A percentile compares a stretch with the other conserved stretches of the same genome.
Conservation (phyloP, 768 basidiomycete species). For the Polyporus arcularius region DNA sequence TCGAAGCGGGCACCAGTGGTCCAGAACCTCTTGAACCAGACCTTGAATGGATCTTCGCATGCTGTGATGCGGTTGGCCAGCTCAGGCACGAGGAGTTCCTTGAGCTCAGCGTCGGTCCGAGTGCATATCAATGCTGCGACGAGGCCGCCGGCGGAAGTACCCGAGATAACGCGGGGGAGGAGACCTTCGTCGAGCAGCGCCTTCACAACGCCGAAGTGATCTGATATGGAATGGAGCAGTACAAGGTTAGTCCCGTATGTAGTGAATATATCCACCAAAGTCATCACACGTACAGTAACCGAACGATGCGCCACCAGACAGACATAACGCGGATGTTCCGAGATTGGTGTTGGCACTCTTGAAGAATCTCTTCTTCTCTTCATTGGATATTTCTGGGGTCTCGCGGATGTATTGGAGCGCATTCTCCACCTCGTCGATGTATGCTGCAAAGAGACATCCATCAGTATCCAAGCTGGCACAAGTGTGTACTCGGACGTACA, state of each 20-base stretch:
- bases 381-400: slow-evolving; percentile 68
- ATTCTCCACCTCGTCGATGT: slow-evolving; percentile 74
- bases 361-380: slow-evolving; percentile 94
- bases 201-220: slow-evolving; percentile 89
- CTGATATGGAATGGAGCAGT: slow-evolving; percentile 35
- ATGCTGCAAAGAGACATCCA: slow-evolving; percentile 50
- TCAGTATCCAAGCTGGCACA: not conserved
- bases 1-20: slow-evolving; percentile 95
- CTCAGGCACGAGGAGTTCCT: slow-evolving; percentile 72
- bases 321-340: slow-evolving; percentile 87
- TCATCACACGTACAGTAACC: slow-evolving; percentile 74
- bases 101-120: slow-evolving; percentile 85
- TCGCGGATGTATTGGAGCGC: slow-evolving; percentile 78
- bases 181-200: slow-evolving; percentile 87
- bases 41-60: slow-evolving; percentile 71
- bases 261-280: not conserved
- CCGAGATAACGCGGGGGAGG: slow-evolving; percentile 90
- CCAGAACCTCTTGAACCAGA: slow-evolving; percentile 75
- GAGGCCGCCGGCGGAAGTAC: slow-evolving; percentile 92
- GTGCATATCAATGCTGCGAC: slow-evolving; percentile 78
- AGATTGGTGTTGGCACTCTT: slow-evolving; percentile 86
- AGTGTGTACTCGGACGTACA: slow-evolving; percentile 41
- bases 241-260: not conserved
- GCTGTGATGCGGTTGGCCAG: slow-evolving; percentile 84
- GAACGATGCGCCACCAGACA: slow-evolving; percentile 95